Percentiles rank a stretch among this genome's conserved stretches.
Evolutionary conservation across 768 basidiomycete species (phyloP).

Genomic region (Galerina sulciceps): DNA sequence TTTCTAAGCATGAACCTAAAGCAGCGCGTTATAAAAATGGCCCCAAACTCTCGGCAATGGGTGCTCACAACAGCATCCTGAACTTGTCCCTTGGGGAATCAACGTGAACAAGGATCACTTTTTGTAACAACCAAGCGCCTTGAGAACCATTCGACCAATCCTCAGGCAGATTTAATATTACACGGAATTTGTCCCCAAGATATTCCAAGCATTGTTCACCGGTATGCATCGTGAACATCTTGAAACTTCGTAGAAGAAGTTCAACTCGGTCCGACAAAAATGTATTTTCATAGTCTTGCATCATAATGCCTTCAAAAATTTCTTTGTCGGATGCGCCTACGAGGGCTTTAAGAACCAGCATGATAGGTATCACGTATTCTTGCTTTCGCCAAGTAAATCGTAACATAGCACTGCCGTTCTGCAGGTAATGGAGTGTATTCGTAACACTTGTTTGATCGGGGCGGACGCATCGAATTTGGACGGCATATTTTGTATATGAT

Average conservation of each 20-base stretch:
- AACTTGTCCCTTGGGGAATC: constrained; percentile 91
- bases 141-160: constrained; percentile 88
- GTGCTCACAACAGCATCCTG: constrained; percentile 83
- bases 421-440: constrained; percentile 96
- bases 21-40: constrained; percentile 54
- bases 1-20: constrained; percentile 96
- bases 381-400: constrained; percentile 97
- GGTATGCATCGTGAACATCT: constrained; percentile 86
- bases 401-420: constrained; percentile 95
- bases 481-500: constrained; percentile 92
- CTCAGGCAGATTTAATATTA: constrained; percentile 88
- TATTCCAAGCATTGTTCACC: constrained; percentile 93
- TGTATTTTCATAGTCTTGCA: constrained; percentile 96
- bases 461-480: constrained; percentile 94
- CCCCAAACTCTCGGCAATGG: not conserved
- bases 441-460: constrained; percentile 92
- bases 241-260: constrained; percentile 91
- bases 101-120: constrained; percentile 89
- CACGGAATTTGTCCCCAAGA: constrained; percentile 94
- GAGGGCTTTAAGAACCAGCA: constrained; percentile 94
- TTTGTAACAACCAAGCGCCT: constrained; percentile 82
- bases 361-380: constrained; percentile 97
- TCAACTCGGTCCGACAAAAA: constrained; percentile 98
- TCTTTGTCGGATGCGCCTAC: constrained; percentile 92
- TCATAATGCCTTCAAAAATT: constrained; percentile 94